These are phyloP conservation scores for Penicillium oxalicum DNA, from an alignment of 2,329 filamentous ascomycete genomes.

Conservation along the genomic window DNA sequence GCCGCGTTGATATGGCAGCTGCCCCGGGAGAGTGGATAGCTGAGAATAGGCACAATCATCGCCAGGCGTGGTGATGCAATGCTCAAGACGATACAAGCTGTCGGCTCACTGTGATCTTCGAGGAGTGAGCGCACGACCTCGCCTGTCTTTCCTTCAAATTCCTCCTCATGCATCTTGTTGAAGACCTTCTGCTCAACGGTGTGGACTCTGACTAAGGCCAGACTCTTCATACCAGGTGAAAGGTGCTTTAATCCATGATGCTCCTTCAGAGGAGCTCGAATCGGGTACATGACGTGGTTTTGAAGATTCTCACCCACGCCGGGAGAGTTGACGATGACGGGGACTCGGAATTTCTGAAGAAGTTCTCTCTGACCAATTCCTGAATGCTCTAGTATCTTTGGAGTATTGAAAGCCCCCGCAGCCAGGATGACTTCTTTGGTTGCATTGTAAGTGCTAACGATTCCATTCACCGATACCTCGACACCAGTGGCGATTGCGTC, in stretches of 20 bases:
- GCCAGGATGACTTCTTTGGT: conserved; percentile 41
- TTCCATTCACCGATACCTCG: conserved; percentile 1
- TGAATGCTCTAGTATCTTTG: conserved; percentile 46
- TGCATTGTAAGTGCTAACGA: conserved; percentile 3
- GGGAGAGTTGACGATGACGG: conserved; percentile 41
- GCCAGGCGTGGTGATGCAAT: conserved; percentile 1
- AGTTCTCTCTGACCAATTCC: conserved; percentile 42
- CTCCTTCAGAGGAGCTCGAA: conserved; percentile 7
- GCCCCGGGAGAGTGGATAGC: conserved; percentile 14
- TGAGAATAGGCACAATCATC: conserved; percentile 5
- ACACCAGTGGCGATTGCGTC: conserved; percentile 3
- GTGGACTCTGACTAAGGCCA: conserved; percentile 5
- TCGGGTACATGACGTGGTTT: conserved; percentile 23
- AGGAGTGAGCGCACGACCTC: conserved; percentile 7
- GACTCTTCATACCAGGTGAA: conserved; percentile 7
- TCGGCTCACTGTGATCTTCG: conserved; percentile 7
- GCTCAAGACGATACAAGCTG: conserved; percentile 3
- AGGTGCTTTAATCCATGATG: conserved; percentile 1
- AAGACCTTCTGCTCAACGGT: conserved; percentile 4
- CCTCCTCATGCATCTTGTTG: background rate
- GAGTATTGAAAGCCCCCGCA: conserved; percentile 38
- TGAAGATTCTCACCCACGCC: conserved; percentile 43
- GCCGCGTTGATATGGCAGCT: conserved; percentile 7
- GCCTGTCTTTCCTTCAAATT: background rate
- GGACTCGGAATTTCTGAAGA: conserved; percentile 37